Evolutionary conservation across 2,329 filamentous ascomycete species (phyloP).

Genomic region (Iodosphaeria phyllophila): DNA sequence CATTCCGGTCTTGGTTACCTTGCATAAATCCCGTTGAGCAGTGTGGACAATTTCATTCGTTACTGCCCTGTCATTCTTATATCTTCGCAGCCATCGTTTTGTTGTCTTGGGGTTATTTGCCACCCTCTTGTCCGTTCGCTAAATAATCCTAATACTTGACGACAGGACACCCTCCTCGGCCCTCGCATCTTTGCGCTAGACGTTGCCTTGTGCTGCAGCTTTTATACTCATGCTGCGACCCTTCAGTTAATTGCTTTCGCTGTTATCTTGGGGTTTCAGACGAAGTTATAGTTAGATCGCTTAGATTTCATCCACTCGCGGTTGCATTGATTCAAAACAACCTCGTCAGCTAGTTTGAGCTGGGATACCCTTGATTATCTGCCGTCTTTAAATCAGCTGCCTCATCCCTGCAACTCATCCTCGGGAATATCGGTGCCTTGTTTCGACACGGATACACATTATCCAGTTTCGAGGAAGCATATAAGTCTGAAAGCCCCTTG

Average conservation of each 20-base stretch:
- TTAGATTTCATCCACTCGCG: slow-evolving; percentile 13
- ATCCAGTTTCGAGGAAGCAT: slow-evolving; percentile 7
- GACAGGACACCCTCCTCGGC: slow-evolving; percentile 1
- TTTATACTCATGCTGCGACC: slow-evolving; percentile 1
- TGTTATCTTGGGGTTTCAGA: slow-evolving; percentile 7
- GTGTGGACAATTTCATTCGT: no score
- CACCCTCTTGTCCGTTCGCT: slow-evolving; percentile 1
- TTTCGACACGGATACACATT: slow-evolving; percentile 7
- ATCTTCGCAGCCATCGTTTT: neutral
- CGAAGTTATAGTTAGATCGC: slow-evolving; percentile 11
- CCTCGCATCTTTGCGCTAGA: slow-evolving; percentile 5
- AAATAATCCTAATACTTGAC: slow-evolving; percentile 1
- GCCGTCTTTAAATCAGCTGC: slow-evolving; percentile 12
- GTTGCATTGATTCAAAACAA: slow-evolving; percentile 18
- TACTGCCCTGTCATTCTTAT: no score
- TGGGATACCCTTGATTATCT: slow-evolving; percentile 13
- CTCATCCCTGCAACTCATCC: slow-evolving; percentile 8
- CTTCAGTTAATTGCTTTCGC: slow-evolving; percentile 4
- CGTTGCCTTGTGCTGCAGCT: slow-evolving; percentile 5
- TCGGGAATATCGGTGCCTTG: slow-evolving; percentile 8
- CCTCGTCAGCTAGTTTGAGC: slow-evolving; percentile 14
- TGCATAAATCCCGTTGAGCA: no score
- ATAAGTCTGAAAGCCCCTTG: slow-evolving; percentile 14
- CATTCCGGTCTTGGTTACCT: no score
- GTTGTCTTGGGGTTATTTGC: neutral